Evolutionary conservation across 179 eudicot species (phyloP).

Genomic region (Carnegiea gigantea): DNA sequence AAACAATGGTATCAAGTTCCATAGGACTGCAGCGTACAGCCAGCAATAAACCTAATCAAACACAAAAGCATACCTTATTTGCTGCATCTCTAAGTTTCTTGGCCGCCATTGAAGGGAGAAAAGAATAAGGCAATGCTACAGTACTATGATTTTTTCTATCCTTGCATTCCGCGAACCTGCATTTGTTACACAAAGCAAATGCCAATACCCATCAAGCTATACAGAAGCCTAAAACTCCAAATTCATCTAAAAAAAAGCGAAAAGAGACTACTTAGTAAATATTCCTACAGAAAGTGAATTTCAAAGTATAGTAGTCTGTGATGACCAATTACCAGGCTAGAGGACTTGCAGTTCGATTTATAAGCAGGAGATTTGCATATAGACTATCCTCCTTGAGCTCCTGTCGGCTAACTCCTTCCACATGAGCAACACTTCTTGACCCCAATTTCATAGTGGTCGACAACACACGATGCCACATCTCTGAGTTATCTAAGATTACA

Average conservation of each 20-base stretch:
- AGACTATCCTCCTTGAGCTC: slow-evolving; percentile 53
- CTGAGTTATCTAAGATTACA: slow-evolving; percentile 84
- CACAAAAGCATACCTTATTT: slow-evolving; percentile 52
- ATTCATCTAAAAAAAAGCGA: not conserved
- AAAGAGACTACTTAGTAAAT: slow-evolving; percentile 3
- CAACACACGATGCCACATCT: slow-evolving; percentile 65
- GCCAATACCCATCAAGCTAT: slow-evolving; percentile 19
- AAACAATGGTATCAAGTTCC: slow-evolving; percentile 1
- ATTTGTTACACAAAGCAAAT: slow-evolving; percentile 20
- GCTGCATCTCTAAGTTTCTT: slow-evolving; percentile 80
- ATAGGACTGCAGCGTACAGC: not conserved
- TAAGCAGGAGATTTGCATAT: slow-evolving; percentile 66
- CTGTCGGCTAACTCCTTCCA: slow-evolving; percentile 57
- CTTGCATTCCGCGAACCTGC: slow-evolving; percentile 97
- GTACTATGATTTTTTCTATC: slow-evolving; percentile 77
- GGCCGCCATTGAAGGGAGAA: slow-evolving; percentile 93
- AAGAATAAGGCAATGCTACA: slow-evolving; percentile 66
- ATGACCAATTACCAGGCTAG: slow-evolving; percentile 62
- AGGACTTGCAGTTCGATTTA: slow-evolving; percentile 89
- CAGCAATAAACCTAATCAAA: slow-evolving; percentile 7
- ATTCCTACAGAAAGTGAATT: not conserved
- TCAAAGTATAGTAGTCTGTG: slow-evolving; percentile 21
- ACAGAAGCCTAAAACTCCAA: not conserved
- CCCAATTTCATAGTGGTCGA: slow-evolving; percentile 90
- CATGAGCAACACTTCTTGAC: slow-evolving; percentile 74